These are phyloP conservation scores for Peterozyma toletana DNA, from an alignment of 805 yeast species.

Conservation along the genomic window DNA sequence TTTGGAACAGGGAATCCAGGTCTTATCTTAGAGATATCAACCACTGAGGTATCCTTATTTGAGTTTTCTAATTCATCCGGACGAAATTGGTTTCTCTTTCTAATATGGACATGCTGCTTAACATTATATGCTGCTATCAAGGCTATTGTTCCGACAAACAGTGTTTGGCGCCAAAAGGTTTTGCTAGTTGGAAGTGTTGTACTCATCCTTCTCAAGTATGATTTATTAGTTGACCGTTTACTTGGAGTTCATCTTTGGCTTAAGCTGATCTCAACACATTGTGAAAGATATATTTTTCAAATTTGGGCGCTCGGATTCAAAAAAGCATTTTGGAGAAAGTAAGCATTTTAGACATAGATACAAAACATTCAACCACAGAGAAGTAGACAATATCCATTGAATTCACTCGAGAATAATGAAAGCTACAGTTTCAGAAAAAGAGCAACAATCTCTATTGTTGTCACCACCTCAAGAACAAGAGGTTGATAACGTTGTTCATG, in stretches of 20 bases:
- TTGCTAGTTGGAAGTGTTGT: conserved; percentile 2
- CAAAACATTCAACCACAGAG: too few relatives aligned
- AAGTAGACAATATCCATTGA: too few relatives aligned
- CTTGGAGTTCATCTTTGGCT: too few relatives aligned
- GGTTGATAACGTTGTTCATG: conserved; percentile 63
- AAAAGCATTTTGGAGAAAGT: too few relatives aligned
- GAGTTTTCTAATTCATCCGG: conserved; percentile 26
- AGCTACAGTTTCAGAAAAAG: too few relatives aligned
- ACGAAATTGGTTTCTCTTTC: conserved; percentile 24
- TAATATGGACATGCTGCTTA: conserved; percentile 25
- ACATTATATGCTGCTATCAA: conserved; percentile 25
- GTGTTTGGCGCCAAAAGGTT: conserved; percentile 20
- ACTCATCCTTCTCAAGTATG: too few relatives aligned
- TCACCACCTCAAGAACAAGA: conserved; percentile 20
- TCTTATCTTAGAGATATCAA: conserved; percentile 29
- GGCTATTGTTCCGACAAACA: conserved; percentile 20
- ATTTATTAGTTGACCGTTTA: too few relatives aligned
- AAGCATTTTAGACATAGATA: too few relatives aligned
- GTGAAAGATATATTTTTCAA: too few relatives aligned
- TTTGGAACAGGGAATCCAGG: conserved; percentile 50
- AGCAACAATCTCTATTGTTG: background rate
- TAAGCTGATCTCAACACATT: too few relatives aligned
- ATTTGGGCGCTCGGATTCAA: too few relatives aligned
- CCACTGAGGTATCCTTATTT: conserved; percentile 22
- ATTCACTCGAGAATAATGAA: too few relatives aligned